Base-by-base conservation (phyloP, 371 early-diverging fungal species). In the Encephalitozoon romaleae region DNA sequence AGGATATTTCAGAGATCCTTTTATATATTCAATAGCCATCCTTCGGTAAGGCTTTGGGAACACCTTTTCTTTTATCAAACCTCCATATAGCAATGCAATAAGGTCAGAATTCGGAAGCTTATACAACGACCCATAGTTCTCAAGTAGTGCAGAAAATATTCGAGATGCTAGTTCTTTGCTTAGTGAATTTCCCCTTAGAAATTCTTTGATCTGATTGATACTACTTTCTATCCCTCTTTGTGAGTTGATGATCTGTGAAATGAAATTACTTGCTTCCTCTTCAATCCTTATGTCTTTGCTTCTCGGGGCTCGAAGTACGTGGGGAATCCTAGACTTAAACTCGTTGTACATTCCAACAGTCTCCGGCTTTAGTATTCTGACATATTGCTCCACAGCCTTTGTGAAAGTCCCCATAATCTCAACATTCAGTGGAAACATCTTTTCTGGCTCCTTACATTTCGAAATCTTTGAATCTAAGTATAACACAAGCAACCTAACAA, bases 71-170 rank as follows among this genome's bases (percentile, higher is more conserved):
- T 74, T 69, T n/a, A 82, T 80, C 34, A 82, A 32, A 25, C 78
- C 74, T 9, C 80, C 83, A 51, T 67, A 82, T 49, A 80, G 80
- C 49, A 18, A 18, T 15, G 74, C 77, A 66, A 77, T 42, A 25
- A 72, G 8, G 45, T 80, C 76, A 1, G 68, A 66, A 39, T 74
- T 72, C 15, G 75, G 70, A 9, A 80, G 53, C 67, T 76, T 74
- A 26, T 55, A 69, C 5, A 82, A 32, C 30, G 59, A 66, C 2
- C 42, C 11, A 55, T 74, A 82, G 49, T 78, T 82, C 25, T 80
- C 80, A 18, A 78, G 54, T 11, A 82, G 42, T 15, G 69, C 43
- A 39, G 21, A 52, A 76, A 80, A 82, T 23, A 82, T 76, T 42
- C 72, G 77, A 52, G 64, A 65, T 11, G 70, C 66, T 15, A 82